Percentiles rank a stretch among this genome's conserved stretches.
These are phyloP conservation scores for Aspergillus novofumigatus DNA, from an alignment of 2,329 filamentous ascomycete genomes.

Conservation along the genomic window DNA sequence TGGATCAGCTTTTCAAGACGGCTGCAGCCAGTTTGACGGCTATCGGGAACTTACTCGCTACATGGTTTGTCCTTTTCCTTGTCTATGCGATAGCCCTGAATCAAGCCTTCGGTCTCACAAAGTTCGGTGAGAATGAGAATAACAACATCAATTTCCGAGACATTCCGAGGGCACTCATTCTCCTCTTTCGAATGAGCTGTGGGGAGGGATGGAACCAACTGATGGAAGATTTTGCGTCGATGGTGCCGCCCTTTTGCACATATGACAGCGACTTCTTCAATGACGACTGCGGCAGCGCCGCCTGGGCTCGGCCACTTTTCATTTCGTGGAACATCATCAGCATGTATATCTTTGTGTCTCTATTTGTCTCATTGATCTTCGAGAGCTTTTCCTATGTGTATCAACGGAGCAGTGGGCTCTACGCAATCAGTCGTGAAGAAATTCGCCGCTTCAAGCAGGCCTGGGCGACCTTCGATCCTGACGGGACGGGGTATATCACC, in stretches of 20 bases:
- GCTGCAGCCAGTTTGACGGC: constrained; percentile 87
- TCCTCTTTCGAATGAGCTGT: constrained; percentile 88
- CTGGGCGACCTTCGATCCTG: constrained; percentile 91
- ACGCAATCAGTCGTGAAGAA: constrained; percentile 85
- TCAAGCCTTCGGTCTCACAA: constrained; percentile 90
- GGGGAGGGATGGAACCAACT: constrained; percentile 95
- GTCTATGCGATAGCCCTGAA: constrained; percentile 96
- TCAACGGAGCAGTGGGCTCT: constrained; percentile 89
- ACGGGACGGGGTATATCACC: constrained; percentile 84
- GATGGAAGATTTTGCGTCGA: constrained; percentile 90
- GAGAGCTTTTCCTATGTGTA: constrained; percentile 99
- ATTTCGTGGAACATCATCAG: constrained; percentile 98
- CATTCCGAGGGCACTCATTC: constrained; percentile 86
- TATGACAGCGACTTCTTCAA: constrained; percentile 67
- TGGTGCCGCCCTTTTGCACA: constrained; percentile 77
- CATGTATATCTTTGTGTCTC: constrained; percentile 99
- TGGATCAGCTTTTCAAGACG: constrained; percentile 98
- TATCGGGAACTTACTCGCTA: constrained; percentile 87
- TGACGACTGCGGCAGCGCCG: constrained; percentile 86
- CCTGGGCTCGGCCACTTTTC: constrained; percentile 86
- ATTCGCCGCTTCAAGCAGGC: constrained; percentile 97
- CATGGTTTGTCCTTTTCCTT: constrained; percentile 95
- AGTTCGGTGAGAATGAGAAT: constrained; percentile 69
- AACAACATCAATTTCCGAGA: constrained; percentile 88
- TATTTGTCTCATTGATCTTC: constrained; percentile 98